Evolutionary conservation across 148 eudicot genomes (phyloP).

Genomic region (Camellia japonica): DNA sequence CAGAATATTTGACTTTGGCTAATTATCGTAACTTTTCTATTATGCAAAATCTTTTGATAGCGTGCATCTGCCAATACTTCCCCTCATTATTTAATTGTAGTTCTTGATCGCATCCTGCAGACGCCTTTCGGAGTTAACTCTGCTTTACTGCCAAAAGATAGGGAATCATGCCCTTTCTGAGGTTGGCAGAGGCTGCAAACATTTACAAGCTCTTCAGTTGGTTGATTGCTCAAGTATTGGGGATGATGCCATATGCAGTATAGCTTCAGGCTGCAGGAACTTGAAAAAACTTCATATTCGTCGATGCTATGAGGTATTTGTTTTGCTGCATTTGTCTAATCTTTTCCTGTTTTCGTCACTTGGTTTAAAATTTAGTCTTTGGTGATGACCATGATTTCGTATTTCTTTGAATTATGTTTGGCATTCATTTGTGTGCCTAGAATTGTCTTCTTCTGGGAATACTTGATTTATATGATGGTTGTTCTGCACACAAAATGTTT

Average conservation of each 20-base stretch:
- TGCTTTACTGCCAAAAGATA: slow-evolving; percentile 73
- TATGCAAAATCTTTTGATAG: background rate
- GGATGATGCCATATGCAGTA: slow-evolving; percentile 70
- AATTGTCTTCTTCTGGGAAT: background rate
- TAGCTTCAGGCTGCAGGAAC: slow-evolving; percentile 67
- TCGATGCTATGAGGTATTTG: slow-evolving; percentile 67
- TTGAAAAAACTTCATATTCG: slow-evolving; percentile 78
- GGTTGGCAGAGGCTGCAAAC: slow-evolving; percentile 75
- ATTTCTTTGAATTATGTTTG: background rate
- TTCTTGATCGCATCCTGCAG: slow-evolving; percentile 37
- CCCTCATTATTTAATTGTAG: background rate
- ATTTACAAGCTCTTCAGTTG: slow-evolving; percentile 73
- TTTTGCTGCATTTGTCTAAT: background rate
- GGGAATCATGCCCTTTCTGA: slow-evolving; percentile 58
- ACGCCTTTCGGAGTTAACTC: slow-evolving; percentile 62
- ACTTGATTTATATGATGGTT: background rate
- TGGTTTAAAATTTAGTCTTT: background rate
- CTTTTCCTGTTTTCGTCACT: background rate
- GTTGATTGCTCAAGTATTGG: slow-evolving; percentile 77
- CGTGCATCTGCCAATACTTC: background rate
- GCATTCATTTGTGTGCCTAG: background rate
- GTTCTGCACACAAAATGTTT: background rate
- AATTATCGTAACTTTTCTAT: background rate
- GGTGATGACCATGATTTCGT: background rate
- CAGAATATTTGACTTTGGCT: background rate